Percentiles rank a stretch among this genome's conserved stretches.
phyloP scores from a whole-genome alignment of 345 rosid genomes.

The Eucalyptus globulus region DNA sequence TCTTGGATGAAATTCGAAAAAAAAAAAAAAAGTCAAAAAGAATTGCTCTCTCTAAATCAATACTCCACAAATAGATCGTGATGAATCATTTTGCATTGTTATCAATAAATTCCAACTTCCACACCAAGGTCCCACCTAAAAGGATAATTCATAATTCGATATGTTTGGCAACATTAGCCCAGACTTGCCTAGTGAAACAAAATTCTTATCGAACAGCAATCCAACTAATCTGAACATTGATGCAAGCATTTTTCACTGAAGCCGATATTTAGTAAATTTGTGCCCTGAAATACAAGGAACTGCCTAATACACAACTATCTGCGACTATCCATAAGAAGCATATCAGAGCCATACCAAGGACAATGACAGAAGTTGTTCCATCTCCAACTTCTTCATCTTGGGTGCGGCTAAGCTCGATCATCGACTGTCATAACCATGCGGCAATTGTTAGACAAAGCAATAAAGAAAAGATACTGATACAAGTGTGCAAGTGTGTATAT shows the following conservation, averaged over 20 bases:
- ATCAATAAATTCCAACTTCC: background rate
- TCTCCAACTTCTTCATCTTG: constrained; percentile 99
- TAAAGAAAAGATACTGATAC: background rate
- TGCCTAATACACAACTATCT: background rate
- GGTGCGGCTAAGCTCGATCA: constrained; percentile 92
- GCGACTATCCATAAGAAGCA: background rate
- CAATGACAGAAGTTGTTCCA: constrained; percentile 96
- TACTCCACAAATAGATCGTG: background rate
- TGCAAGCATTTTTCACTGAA: background rate
- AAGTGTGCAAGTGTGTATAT: background rate
- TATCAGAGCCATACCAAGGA: constrained; percentile 48
- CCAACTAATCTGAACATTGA: background rate
- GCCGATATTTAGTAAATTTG: background rate
- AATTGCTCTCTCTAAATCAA: background rate
- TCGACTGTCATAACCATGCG: constrained; percentile 37
- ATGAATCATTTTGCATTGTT: background rate
- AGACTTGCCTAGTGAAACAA: background rate
- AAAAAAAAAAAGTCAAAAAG: background rate
- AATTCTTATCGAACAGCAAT: background rate
- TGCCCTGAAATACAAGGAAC: background rate
- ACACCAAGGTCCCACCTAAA: background rate
- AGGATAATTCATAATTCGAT: background rate
- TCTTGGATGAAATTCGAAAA: background rate
- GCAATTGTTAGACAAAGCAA: background rate
- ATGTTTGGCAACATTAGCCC: background rate